These are phyloP conservation scores for Cinchona pubescens DNA, from an alignment of 257 asterid species.

Conservation along the genomic window DNA sequence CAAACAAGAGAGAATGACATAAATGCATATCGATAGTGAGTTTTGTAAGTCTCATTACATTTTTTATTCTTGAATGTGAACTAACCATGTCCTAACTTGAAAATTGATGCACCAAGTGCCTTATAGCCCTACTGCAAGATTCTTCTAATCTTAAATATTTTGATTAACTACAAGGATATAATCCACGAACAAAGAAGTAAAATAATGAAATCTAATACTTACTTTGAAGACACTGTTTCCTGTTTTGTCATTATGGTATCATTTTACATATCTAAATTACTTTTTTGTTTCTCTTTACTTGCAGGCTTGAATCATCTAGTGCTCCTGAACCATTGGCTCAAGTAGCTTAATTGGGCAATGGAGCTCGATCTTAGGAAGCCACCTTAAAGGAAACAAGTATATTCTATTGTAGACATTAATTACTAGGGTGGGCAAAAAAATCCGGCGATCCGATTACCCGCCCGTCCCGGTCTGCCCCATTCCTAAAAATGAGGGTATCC, in stretches of 20 bases:
- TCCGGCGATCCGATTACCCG: too few relatives aligned
- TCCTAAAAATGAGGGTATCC: too few relatives aligned
- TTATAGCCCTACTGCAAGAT: neutral
- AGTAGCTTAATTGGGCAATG: slow-evolving; percentile 41
- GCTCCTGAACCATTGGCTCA: slow-evolving; percentile 48
- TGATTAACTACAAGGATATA: neutral
- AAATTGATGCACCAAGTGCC: neutral
- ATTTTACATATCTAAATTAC: neutral
- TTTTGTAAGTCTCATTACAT: too few relatives aligned
- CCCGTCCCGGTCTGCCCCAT: too few relatives aligned
- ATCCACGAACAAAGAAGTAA: neutral
- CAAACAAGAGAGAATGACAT: too few relatives aligned
- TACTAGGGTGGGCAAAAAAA: too few relatives aligned
- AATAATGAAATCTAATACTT: neutral
- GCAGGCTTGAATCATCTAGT: slow-evolving; percentile 60
- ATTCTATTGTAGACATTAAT: too few relatives aligned
- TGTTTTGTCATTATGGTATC: neutral
- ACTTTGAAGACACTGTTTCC: neutral
- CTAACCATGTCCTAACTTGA: neutral
- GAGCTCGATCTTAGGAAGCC: neutral
- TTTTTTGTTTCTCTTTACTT: slow-evolving; percentile 1
- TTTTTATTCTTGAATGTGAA: too few relatives aligned
- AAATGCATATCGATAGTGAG: too few relatives aligned
- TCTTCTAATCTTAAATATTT: neutral
- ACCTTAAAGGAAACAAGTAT: neutral